Evolutionary conservation across 352 stramenopile genomes (phyloP).

Genomic region (Heterotrichella gracilis): DNA sequence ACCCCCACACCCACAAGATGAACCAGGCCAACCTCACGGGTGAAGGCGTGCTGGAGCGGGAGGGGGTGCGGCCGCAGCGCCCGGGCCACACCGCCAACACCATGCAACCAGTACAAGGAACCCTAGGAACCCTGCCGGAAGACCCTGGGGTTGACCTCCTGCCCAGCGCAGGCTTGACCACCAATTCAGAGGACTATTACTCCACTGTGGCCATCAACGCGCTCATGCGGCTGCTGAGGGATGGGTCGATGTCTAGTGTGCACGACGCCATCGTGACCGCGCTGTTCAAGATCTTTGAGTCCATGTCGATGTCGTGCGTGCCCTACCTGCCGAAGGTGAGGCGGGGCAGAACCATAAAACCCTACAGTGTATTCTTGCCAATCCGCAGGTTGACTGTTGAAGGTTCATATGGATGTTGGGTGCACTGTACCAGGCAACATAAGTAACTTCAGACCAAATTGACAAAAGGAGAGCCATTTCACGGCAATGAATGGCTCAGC

Average conservation of each 20-base stretch:
- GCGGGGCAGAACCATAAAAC: too few relatives aligned
- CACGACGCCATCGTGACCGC: slow-evolving; percentile 84
- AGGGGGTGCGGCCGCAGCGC: slow-evolving; percentile 21
- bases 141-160: too few relatives aligned
- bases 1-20: slow-evolving; percentile 19
- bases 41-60: neutral
- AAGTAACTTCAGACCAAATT: too few relatives aligned
- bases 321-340: slow-evolving; percentile 79
- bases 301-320: slow-evolving; percentile 59
- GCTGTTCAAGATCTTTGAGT: slow-evolving; percentile 95
- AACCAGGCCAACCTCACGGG: neutral
- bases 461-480: too few relatives aligned
- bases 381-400: too few relatives aligned
- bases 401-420: too few relatives aligned
- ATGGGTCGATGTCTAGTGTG: slow-evolving; percentile 62
- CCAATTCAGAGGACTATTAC: slow-evolving; percentile 65
- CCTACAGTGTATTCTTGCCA: too few relatives aligned
- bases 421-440: too few relatives aligned
- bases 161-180: slow-evolving; percentile 29
- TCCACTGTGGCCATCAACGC: slow-evolving; percentile 77
- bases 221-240: slow-evolving; percentile 67
- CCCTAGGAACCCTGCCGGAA: slow-evolving; percentile 9
- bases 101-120: slow-evolving; percentile 13
- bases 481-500: too few relatives aligned
- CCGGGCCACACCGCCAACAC: slow-evolving; percentile 25